Base-by-base conservation (phyloP, 1,284 basidiomycete genomes). In the Sporisorium iseilematis-ciliati region DNA sequence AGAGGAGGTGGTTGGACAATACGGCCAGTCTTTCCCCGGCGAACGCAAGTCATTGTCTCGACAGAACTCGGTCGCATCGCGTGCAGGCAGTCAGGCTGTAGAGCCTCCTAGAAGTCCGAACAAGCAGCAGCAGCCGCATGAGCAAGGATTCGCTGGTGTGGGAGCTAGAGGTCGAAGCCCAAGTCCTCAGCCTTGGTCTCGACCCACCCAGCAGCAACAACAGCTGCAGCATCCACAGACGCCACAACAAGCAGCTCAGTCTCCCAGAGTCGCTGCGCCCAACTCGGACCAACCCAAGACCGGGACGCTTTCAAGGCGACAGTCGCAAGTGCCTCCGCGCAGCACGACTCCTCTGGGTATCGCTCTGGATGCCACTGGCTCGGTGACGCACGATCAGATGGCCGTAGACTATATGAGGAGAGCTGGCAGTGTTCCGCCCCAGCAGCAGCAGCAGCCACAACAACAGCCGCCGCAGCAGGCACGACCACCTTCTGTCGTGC, bases 1-100 rank as follows among this genome's bases (percentile, higher is more conserved):
- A 6, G 91, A 93, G 77, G 89, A 91, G n/a, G 91, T 95, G 2
- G 85, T 95, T 10, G 88, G 87, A 5, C 89, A 91, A 72, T 97
- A 97, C 80, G 89, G 91, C 18, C 93, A 95, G 80, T 90, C 91
- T 0, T 90, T 97, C 85, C 95, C 94, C 1, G 93, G 93, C 2
- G 95, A 97, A 85, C 88, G 91, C 20, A 77, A 75, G 54, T 61
- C 75, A n/a, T 64, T 82, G 2, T 81, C 79, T 18, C 59, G 80
- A 6, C 81, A 82, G 55, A 81, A 81, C 54, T 82, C 81, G 48
- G 62, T 66, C 16, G 75, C 80, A 23, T 78, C 80, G 4, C 73
- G 69, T 29, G 59, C 62, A 1, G 59, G 69, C 26, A 59, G 23
- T 7, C 68, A 57, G 41, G 48, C 65, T 21, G 31, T 61, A 7